phyloP scores from a whole-genome alignment of 73 alveolate genomes.

The Symbiodinium natans region DNA sequence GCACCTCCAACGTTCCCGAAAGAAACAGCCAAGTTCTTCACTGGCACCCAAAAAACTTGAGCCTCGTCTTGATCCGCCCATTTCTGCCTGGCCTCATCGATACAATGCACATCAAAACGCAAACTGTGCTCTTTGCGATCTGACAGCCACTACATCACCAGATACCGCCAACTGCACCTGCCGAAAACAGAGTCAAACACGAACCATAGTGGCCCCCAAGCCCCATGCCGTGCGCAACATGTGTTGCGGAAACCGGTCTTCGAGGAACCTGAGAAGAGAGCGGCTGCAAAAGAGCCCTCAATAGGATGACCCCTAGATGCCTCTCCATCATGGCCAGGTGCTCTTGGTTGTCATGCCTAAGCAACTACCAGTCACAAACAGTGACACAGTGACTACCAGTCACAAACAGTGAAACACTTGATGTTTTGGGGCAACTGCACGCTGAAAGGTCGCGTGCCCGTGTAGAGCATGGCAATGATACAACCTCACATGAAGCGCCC shows the following conservation, averaged over 20 bases:
- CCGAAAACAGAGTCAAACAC: no score
- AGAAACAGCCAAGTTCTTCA: background rate
- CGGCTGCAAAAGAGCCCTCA: background rate
- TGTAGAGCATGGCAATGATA: constrained; percentile 57
- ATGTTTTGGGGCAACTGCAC: background rate
- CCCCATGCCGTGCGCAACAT: constrained; percentile 54
- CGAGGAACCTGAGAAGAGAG: background rate
- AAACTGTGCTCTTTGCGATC: background rate
- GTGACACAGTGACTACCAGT: background rate
- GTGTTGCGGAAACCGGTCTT: constrained; percentile 18
- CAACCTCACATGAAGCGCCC: constrained; percentile 64
- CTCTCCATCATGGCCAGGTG: constrained; percentile 90
- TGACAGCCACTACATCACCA: no score
- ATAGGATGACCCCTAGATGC: background rate
- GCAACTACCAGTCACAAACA: background rate
- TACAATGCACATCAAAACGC: background rate
- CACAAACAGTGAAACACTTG: background rate
- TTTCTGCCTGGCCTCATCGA: background rate
- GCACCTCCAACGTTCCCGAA: no score
- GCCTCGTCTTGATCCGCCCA: background rate
- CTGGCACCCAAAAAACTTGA: background rate
- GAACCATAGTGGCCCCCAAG: no score
- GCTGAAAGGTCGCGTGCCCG: constrained; percentile 68
- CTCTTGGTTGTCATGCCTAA: constrained; percentile 77
- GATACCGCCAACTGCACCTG: no score